phyloP scores from a whole-genome alignment of 306 rosid species.

The Hippophae gyantsensis region DNA sequence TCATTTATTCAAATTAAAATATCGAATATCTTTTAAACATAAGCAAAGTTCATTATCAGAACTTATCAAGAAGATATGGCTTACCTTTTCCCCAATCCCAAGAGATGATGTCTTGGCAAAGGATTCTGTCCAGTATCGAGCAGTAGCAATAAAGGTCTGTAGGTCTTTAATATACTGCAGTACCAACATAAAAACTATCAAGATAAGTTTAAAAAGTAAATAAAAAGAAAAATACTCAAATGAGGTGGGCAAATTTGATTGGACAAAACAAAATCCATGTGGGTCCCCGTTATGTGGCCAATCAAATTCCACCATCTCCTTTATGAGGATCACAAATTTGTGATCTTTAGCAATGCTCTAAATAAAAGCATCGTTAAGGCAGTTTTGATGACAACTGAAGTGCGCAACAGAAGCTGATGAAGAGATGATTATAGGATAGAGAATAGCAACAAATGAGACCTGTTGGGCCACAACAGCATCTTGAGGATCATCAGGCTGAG shows the following conservation, averaged over 20 bases:
- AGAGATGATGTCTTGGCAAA: conserved; percentile 76
- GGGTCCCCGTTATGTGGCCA: too few relatives aligned
- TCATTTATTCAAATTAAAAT: too few relatives aligned
- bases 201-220: conserved; percentile 7
- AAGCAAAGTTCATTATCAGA: background rate
- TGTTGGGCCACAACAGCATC: conserved; percentile 98
- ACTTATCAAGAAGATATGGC: conserved; percentile 5
- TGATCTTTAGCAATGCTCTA: too few relatives aligned
- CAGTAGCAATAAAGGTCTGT: conserved; percentile 82
- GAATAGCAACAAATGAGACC: conserved; percentile 29
- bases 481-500: conserved; percentile 99
- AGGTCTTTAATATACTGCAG: conserved; percentile 74
- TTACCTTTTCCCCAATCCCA: conserved; percentile 82
- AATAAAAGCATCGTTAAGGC: too few relatives aligned
- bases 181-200: conserved; percentile 9
- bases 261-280: conserved; percentile 1
- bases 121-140: conserved; percentile 92
- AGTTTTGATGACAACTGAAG: too few relatives aligned
- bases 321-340: too few relatives aligned
- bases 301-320: too few relatives aligned
- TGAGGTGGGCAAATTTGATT: conserved; percentile 1
- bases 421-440: conserved; percentile 2
- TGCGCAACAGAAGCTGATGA: background rate
- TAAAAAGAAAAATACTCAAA: background rate
- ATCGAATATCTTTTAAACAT: background rate